A percentile compares a stretch with the other conserved stretches of the same genome.
Conservation (phyloP, 495 filamentous ascomycete species). For the Aspergillus wentii region DNA sequence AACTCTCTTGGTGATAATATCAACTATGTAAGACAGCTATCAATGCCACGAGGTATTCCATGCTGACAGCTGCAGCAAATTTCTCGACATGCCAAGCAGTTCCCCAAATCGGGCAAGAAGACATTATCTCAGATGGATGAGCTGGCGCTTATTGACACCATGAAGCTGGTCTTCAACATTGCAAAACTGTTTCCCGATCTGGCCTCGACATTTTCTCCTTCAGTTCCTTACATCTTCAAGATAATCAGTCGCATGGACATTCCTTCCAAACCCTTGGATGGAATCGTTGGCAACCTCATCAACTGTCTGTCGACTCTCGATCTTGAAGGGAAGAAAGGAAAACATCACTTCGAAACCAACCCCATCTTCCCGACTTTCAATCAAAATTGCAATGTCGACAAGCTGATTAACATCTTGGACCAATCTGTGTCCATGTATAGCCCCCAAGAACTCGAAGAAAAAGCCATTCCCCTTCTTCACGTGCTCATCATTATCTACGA, state of each 20-base stretch:
- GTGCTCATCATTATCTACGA: slow-evolving; percentile 69
- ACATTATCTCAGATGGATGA: slow-evolving; percentile 60
- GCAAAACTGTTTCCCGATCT: slow-evolving; percentile 64
- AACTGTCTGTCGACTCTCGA: slow-evolving; percentile 80
- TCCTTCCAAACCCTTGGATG: slow-evolving; percentile 53
- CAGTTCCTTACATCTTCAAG: slow-evolving; percentile 67
- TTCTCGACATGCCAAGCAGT: slow-evolving; percentile 58
- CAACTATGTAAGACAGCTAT: slow-evolving; percentile 39
- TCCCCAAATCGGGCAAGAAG: slow-evolving; percentile 39
- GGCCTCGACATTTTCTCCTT: slow-evolving; percentile 53
- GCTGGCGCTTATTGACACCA: slow-evolving; percentile 75
- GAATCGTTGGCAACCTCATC: slow-evolving; percentile 59
- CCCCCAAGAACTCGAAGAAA: slow-evolving; percentile 63
- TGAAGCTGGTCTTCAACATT: slow-evolving; percentile 89
- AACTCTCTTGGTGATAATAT: slow-evolving; percentile 68
- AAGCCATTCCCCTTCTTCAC: slow-evolving; percentile 64
- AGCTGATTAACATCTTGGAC: slow-evolving; percentile 70
- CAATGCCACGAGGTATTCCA: not conserved
- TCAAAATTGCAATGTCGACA: slow-evolving; percentile 57
- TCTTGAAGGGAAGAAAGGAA: slow-evolving; percentile 46
- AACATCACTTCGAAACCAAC: slow-evolving; percentile 32
- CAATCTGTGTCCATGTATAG: slow-evolving; percentile 54
- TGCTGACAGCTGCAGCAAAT: slow-evolving; percentile 51
- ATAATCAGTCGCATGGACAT: slow-evolving; percentile 58
- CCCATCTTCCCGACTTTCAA: slow-evolving; percentile 64